Evolutionary conservation across 2,329 filamentous ascomycete genomes (phyloP), one percentile per base, ranked within the genome.

Genomic region (Alternaria brassicae): DNA sequence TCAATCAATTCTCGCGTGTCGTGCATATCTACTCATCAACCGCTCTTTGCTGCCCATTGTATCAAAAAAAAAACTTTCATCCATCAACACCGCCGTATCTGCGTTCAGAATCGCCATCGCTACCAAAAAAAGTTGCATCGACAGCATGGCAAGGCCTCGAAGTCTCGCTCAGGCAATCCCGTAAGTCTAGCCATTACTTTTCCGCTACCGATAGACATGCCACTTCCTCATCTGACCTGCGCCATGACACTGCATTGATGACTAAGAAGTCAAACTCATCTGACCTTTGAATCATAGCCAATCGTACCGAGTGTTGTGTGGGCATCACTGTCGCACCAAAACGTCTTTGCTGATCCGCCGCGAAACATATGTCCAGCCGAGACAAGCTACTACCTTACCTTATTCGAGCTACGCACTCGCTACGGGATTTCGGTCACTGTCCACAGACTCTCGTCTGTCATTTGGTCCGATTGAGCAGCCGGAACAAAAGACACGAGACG

Each of bases 221-320:
- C 62, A 45, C 61, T 57, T 56, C 60, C 62, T 60, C 55, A 28
- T 48, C 50, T 61, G 55, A 50, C 63, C 48, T 42, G 12, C 45
- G 53, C 62, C 56, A 55, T 57, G 55, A 62, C 61, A 60, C 60
- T 56, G 21, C 58, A 48, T 55, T 65, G 67, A 69, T 72, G 66
- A 72, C 53, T 68, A 71, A 73, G 68, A 69, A 65, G 57, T 54
- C 59, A 28, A 61, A 65, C 23, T 45, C 52, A 50, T 68, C 71
- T 73, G 65, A 72, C 61, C 37, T 57, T 41, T 58, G 53, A 44
- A 56, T 52, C 57, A 55, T 42, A 63, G 60, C 52, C 66, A 58
- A 50, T 54, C 48, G 8, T 56, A 60, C 50, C 44, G 19, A 17
- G 21, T 52, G 32, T 49, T 62, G 56, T 61, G 34, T 48, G 39